Conservation (phyloP, 306 rosid species). For the Malus sylvestris region DNA sequence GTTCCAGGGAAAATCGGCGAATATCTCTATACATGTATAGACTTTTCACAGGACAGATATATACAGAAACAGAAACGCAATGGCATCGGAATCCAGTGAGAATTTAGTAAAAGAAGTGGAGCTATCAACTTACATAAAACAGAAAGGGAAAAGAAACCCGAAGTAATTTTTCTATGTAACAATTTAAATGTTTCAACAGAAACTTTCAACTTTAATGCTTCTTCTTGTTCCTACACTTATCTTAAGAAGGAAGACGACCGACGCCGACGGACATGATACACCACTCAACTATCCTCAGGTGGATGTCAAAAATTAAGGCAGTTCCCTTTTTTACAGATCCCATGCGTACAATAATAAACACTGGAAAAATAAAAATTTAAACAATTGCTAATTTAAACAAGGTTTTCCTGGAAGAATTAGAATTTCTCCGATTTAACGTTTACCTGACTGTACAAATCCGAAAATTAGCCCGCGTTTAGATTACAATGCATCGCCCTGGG, state of each 20-base stretch:
- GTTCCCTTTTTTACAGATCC: slow-evolving; percentile 52
- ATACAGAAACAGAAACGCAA: neutral
- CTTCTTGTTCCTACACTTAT: slow-evolving; percentile 35
- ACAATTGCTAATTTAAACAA: slow-evolving; percentile 25
- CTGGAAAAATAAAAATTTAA: slow-evolving; percentile 35
- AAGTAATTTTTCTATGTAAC: slow-evolving; percentile 34
- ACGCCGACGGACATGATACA: slow-evolving; percentile 13
- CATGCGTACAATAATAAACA: slow-evolving; percentile 32
- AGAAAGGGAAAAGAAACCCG: slow-evolving; percentile 30
- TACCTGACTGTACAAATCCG: slow-evolving; percentile 86
- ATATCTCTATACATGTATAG: no score
- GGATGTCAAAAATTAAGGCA: slow-evolving; percentile 53
- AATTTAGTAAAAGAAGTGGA: slow-evolving; percentile 8
- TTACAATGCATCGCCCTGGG: slow-evolving; percentile 24
- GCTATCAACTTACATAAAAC: slow-evolving; percentile 18
- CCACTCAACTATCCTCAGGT: slow-evolving; percentile 37
- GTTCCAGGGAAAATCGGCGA: no score
- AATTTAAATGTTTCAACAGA: slow-evolving; percentile 32
- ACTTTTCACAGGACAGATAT: neutral
- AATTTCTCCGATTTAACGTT: slow-evolving; percentile 40
- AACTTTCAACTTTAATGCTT: slow-evolving; percentile 27
- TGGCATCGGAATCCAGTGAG: neutral
- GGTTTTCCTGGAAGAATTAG: slow-evolving; percentile 39
- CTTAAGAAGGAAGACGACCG: slow-evolving; percentile 20
- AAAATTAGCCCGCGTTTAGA: slow-evolving; percentile 46